Conservation (phyloP, 176 grass and related monocot species). For the Microstegium vimineum region DNA sequence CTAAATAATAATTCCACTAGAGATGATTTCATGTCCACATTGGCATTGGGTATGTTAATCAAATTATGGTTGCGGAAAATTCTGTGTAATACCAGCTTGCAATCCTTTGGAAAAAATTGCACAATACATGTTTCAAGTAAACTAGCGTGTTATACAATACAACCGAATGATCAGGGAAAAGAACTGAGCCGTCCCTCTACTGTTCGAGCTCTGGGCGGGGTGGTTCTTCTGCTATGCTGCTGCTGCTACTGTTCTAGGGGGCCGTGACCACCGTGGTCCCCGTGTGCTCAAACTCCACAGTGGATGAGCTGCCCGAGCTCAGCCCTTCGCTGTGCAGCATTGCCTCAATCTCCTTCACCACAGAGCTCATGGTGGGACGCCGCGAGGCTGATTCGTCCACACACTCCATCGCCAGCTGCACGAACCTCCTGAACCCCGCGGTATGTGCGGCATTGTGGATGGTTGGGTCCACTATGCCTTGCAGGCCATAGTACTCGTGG, state of each 20-base stretch:
- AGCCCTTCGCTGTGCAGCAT: conserved; percentile 47
- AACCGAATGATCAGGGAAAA: background rate
- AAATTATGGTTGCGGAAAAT: background rate
- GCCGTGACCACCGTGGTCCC: background rate
- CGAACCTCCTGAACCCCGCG: conserved; percentile 52
- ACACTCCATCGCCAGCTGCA: conserved; percentile 71
- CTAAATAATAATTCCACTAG: background rate
- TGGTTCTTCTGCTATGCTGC: background rate
- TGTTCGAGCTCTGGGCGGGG: background rate
- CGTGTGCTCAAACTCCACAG: conserved; percentile 9
- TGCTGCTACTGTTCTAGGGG: conserved; percentile 7
- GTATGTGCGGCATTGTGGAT: conserved; percentile 42
- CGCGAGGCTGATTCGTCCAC: conserved; percentile 44
- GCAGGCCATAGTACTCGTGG: conserved; percentile 53
- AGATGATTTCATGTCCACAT: background rate
- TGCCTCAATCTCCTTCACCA: conserved; percentile 77
- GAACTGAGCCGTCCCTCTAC: background rate
- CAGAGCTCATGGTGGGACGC: conserved; percentile 63
- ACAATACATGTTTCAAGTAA: background rate
- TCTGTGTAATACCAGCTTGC: background rate
- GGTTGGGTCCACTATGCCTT: conserved; percentile 49
- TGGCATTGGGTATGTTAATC: background rate
- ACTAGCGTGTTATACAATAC: background rate
- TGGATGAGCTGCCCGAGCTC: conserved; percentile 28
- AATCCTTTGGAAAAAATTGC: conserved; percentile 14